Evolutionary conservation across 257 asterid genomes (phyloP).

Genomic region (Asclepias syriaca): DNA sequence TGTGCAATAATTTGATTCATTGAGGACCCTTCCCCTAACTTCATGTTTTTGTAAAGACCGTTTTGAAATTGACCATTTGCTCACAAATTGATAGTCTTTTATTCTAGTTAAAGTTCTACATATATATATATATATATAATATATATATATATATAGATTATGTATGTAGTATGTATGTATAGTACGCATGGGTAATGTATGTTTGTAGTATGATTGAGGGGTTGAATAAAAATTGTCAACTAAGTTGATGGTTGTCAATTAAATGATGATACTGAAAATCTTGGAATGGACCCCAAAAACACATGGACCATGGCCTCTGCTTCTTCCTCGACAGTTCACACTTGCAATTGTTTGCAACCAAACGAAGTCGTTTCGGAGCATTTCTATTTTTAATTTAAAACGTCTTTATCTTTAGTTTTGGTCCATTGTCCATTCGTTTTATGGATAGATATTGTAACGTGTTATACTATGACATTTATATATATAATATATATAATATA

Average conservation of each 20-base stretch:
- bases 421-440: not conserved
- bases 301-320: not conserved
- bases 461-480: not conserved
- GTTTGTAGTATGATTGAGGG: not conserved
- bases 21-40: not conserved
- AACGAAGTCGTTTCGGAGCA: not conserved
- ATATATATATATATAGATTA: no score
- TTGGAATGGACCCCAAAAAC: not conserved
- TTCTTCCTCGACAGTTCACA: conserved; percentile 24
- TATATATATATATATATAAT: no score
- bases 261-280: not conserved
- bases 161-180: no score
- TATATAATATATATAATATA: no score
- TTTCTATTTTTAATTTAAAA: not conserved
- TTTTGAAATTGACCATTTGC: no score
- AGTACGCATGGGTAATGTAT: no score
- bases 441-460: not conserved
- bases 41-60: no score
- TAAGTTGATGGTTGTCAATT: not conserved
- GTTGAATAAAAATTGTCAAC: not conserved
- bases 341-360: conserved; percentile 10
- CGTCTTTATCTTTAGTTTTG: conserved; percentile 10
- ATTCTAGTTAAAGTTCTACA: no score
- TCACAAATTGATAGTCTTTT: no score
- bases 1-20: not conserved